Evolutionary conservation across 2,329 filamentous ascomycete species (phyloP).

Genomic region (Trichoderma asperellum): DNA sequence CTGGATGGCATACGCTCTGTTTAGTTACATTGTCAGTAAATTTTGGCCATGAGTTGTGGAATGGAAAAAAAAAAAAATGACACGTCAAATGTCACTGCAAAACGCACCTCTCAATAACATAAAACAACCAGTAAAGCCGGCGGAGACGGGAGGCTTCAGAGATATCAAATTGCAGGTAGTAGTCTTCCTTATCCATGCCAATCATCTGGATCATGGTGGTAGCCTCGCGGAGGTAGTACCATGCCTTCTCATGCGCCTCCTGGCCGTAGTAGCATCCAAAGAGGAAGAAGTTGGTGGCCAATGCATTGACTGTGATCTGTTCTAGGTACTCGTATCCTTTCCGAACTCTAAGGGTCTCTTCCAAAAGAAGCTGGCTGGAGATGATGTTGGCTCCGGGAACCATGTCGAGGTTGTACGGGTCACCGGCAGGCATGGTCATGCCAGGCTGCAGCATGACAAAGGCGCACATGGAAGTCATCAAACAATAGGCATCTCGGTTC

Average conservation of each 20-base stretch:
- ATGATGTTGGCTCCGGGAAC: constrained; percentile 63
- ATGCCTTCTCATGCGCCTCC: constrained; percentile 75
- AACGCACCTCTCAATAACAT: constrained; percentile 68
- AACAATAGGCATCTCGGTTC: constrained; percentile 65
- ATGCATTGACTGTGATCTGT: constrained; percentile 57
- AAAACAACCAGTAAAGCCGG: constrained; percentile 73
- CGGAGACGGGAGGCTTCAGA: constrained; percentile 66
- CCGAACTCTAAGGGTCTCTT: constrained; percentile 68
- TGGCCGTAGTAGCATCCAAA: constrained; percentile 73
- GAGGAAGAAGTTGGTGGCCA: constrained; percentile 79
- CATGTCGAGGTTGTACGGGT: constrained; percentile 60
- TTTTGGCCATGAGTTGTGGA: neutral
- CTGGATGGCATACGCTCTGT: constrained; percentile 70
- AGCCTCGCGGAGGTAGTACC: constrained; percentile 78
- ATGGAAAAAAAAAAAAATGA: neutral
- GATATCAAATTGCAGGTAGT: constrained; percentile 62
- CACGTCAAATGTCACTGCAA: neutral
- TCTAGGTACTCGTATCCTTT: constrained; percentile 66
- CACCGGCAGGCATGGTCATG: constrained; percentile 62
- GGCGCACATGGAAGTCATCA: constrained; percentile 66
- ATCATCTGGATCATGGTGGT: constrained; percentile 68
- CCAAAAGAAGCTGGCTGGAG: constrained; percentile 67
- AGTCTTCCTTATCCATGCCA: constrained; percentile 64
- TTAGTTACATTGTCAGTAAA: neutral
- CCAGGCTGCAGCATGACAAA: constrained; percentile 72